A percentile compares a stretch with the other conserved stretches of the same genome.
phyloP scores from a whole-genome alignment of 768 basidiomycete species.

The Terana coerulea region DNA sequence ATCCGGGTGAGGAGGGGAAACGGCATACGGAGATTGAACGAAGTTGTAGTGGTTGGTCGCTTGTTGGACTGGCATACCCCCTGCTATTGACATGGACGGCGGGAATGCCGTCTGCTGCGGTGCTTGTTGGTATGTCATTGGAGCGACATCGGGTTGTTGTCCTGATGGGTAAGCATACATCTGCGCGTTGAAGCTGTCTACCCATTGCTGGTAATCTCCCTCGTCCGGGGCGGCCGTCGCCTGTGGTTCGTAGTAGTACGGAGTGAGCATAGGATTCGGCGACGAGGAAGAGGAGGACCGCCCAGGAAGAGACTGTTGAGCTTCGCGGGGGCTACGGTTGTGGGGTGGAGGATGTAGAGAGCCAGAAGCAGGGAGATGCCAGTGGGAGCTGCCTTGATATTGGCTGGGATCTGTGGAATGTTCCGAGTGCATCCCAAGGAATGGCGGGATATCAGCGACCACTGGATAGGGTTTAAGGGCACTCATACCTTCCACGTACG shows the following conservation, averaged over 20 bases:
- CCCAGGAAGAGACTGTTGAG: not conserved
- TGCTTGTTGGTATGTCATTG: not conserved
- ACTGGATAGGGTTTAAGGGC: not conserved
- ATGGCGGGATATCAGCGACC: not conserved
- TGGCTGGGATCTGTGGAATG: not conserved
- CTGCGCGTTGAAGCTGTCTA: constrained; percentile 3
- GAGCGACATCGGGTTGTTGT: not conserved
- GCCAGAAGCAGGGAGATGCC: not conserved
- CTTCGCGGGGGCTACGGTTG: not conserved
- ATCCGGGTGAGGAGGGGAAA: not conserved
- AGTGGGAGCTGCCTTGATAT: not conserved
- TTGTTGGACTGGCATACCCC: not conserved
- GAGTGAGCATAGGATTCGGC: not conserved
- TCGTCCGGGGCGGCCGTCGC: not conserved
- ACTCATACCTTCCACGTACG: not conserved
- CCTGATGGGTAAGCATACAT: not conserved
- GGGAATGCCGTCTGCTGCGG: not conserved
- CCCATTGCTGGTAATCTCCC: constrained; percentile 12
- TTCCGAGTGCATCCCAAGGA: too few relatives aligned
- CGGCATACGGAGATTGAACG: constrained; percentile 4
- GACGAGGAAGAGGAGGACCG: not conserved
- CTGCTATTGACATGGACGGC: not conserved
- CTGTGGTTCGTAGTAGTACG: not conserved
- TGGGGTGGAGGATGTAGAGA: not conserved
- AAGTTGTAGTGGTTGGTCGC: constrained; percentile 8